A percentile compares a stretch with the other conserved stretches of the same genome.
Conservation (phyloP, 1,284 basidiomycete genomes). For the Erythrobasidium hasegawianum region DNA sequence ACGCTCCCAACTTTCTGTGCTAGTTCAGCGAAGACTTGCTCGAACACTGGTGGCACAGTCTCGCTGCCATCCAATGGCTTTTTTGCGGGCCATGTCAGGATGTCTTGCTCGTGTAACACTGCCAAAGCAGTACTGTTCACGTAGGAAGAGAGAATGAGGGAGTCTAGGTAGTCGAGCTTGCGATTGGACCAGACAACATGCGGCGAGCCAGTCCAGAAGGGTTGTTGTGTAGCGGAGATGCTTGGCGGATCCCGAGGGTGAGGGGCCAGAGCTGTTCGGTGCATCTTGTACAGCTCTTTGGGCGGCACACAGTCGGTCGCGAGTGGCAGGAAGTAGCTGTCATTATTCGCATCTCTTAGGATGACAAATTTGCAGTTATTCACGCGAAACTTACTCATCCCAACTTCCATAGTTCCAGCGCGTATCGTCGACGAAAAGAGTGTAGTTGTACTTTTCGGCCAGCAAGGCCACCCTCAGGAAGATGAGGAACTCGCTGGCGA, state of each 20-base stretch:
- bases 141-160: conserved; percentile 34
- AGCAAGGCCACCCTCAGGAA: conserved; percentile 39
- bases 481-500: conserved; percentile 41
- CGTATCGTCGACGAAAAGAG: conserved; percentile 38
- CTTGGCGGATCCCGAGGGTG: background rate
- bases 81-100: background rate
- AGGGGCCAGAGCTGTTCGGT: conserved; percentile 29
- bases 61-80: conserved; percentile 20
- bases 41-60: conserved; percentile 23
- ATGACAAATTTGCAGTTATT: background rate
- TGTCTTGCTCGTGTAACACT: conserved; percentile 34
- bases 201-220: conserved; percentile 28
- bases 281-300: background rate
- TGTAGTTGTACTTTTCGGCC: conserved; percentile 37
- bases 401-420: conserved; percentile 43
- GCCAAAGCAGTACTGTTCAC: conserved; percentile 14
- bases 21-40: conserved; percentile 11
- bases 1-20: background rate
- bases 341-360: background rate
- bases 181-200: conserved; percentile 40
- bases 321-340: conserved; percentile 25
- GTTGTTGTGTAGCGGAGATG: background rate
- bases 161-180: conserved; percentile 41
- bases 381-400: conserved; percentile 28
- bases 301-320: conserved; percentile 8